Percentiles rank a stretch among this genome's conserved stretches.
Evolutionary conservation across 2,329 filamentous ascomycete genomes (phyloP).

Genomic region (Fragosphaeria purpurea): DNA sequence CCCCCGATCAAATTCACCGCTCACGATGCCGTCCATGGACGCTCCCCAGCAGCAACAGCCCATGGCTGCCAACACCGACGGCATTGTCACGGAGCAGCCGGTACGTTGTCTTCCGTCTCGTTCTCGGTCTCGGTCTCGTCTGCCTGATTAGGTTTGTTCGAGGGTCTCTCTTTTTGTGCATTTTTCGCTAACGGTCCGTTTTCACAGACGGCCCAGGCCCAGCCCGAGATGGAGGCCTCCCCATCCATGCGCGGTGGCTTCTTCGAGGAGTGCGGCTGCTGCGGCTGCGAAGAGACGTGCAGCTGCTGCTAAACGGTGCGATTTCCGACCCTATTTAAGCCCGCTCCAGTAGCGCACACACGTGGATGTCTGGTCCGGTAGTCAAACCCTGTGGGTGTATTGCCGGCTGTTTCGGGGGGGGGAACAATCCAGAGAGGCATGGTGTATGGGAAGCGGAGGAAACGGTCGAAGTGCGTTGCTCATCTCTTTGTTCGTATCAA

Average conservation of each 20-base stretch:
- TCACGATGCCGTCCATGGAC: slow-evolving; percentile 21
- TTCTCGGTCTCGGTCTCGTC: neutral
- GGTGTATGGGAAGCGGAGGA: no score
- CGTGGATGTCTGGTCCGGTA: no score
- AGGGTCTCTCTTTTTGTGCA: neutral
- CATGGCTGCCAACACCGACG: slow-evolving; percentile 18
- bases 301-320: slow-evolving; percentile 18
- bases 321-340: no score
- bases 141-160: neutral
- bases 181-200: neutral
- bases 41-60: slow-evolving; percentile 20
- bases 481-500: no score
- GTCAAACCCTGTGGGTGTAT: no score
- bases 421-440: no score
- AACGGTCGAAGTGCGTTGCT: no score
- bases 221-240: slow-evolving; percentile 18
- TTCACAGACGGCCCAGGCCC: slow-evolving; percentile 17
- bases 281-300: slow-evolving; percentile 20
- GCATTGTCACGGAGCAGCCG: slow-evolving; percentile 21
- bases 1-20: slow-evolving; percentile 4
- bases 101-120: slow-evolving; percentile 12
- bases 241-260: slow-evolving; percentile 21
- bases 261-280: slow-evolving; percentile 23
- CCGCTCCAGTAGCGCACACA: no score
- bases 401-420: no score